Conservation (phyloP, 192 early-diverging fungal genomes). For the Irineochytrium annulatum region DNA sequence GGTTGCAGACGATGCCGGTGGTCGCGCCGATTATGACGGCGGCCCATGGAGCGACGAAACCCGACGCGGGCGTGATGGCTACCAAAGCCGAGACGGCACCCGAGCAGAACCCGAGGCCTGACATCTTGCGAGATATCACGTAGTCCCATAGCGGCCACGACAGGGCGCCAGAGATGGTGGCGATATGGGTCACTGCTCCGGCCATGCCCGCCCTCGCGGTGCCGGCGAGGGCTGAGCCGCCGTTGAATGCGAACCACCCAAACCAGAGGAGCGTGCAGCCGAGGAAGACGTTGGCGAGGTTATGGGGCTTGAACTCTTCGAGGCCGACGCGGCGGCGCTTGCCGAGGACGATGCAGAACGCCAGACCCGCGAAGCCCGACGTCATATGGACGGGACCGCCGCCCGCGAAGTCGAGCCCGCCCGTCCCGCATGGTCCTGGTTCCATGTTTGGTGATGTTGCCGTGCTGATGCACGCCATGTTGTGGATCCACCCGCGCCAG, state of each 20-base stretch:
- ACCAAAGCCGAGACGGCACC: slow-evolving; percentile 87
- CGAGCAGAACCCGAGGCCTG: slow-evolving; percentile 82
- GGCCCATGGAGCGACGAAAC: slow-evolving; percentile 68
- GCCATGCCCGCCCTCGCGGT: slow-evolving; percentile 72
- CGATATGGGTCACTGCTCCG: slow-evolving; percentile 69
- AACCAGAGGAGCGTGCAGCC: slow-evolving; percentile 83
- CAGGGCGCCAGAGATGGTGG: slow-evolving; percentile 64
- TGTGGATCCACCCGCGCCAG: slow-evolving; percentile 70
- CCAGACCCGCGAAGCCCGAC: slow-evolving; percentile 75
- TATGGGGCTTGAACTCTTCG: slow-evolving; percentile 73
- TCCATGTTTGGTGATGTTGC: too few relatives aligned
- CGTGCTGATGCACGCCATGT: slow-evolving; percentile 28
- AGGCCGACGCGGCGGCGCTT: slow-evolving; percentile 63
- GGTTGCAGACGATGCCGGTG: slow-evolving; percentile 62
- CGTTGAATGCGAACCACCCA: slow-evolving; percentile 89
- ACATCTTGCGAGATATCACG: slow-evolving; percentile 64
- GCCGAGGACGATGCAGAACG: slow-evolving; percentile 77
- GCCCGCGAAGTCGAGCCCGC: slow-evolving; percentile 80
- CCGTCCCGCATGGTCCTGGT: slow-evolving; percentile 30
- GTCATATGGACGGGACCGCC: slow-evolving; percentile 82
- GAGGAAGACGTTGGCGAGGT: slow-evolving; percentile 76
- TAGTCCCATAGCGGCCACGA: slow-evolving; percentile 75
- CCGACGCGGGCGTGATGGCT: slow-evolving; percentile 80
- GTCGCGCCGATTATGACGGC: slow-evolving; percentile 74
- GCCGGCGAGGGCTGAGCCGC: slow-evolving; percentile 69